Evolutionary conservation across 495 filamentous ascomycete species (phyloP).

Genomic region (Talaromyces nanjingensis): DNA sequence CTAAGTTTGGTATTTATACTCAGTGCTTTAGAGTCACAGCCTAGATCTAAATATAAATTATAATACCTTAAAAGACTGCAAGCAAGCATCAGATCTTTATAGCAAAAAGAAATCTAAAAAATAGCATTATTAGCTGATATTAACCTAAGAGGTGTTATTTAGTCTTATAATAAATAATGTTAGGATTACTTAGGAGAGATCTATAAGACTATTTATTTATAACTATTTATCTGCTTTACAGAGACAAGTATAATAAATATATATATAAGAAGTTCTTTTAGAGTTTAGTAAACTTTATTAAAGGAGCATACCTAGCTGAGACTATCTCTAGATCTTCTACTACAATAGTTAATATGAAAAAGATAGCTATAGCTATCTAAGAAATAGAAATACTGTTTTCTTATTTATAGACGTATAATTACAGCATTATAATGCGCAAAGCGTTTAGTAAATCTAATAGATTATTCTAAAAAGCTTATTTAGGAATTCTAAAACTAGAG

Average conservation of each 20-base stretch:
- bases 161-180: slow-evolving; percentile 1
- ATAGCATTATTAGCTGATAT: slow-evolving; percentile 5
- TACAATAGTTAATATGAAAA: slow-evolving; percentile 14
- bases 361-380: slow-evolving; percentile 11
- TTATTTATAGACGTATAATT: slow-evolving; percentile 31
- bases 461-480: slow-evolving; percentile 29
- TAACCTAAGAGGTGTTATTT: slow-evolving; percentile 2
- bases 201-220: neutral
- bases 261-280: slow-evolving; percentile 12
- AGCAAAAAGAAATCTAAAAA: slow-evolving; percentile 6
- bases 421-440: slow-evolving; percentile 33
- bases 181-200: neutral
- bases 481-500: slow-evolving; percentile 49
- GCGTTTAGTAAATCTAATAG: slow-evolving; percentile 17
- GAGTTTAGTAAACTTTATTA: slow-evolving; percentile 6
- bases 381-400: slow-evolving; percentile 15
- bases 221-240: neutral
- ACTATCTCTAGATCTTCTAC: slow-evolving; percentile 17
- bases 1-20: slow-evolving; percentile 7
- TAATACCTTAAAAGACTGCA: slow-evolving; percentile 18
- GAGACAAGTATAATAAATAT: neutral
- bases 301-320: slow-evolving; percentile 12
- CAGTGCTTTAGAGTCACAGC: slow-evolving; percentile 3
- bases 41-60: slow-evolving; percentile 16
- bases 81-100: slow-evolving; percentile 10